Percentiles rank a stretch among this genome's conserved stretches.
phyloP scores from a whole-genome alignment of 257 asterid genomes.

The Scutellaria minor region DNA sequence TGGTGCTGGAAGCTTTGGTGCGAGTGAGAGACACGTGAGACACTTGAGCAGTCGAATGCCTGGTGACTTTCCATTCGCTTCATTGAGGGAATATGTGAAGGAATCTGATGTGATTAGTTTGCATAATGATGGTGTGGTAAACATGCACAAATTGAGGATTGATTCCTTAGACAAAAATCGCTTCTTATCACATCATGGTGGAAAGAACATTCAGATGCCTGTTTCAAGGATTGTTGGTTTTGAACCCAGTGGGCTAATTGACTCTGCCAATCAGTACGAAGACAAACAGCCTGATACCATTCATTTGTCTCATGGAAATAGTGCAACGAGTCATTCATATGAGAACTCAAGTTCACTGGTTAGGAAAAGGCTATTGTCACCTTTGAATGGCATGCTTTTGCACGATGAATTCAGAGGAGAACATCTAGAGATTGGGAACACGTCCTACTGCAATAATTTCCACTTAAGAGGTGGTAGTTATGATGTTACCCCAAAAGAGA shows the following conservation, averaged over 20 bases:
- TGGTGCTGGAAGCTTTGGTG: conserved; percentile 58
- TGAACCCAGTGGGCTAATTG: conserved; percentile 48
- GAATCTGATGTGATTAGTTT: conserved; percentile 48
- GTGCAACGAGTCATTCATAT: conserved; percentile 32
- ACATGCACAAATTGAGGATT: conserved; percentile 55
- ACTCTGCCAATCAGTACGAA: conserved; percentile 37
- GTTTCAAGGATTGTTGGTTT: conserved; percentile 83
- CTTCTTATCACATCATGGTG: conserved; percentile 46
- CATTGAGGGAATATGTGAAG: conserved; percentile 54
- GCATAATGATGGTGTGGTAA: conserved; percentile 55
- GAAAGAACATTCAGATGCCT: conserved; percentile 59
- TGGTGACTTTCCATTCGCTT: conserved; percentile 48
- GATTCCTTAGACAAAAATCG: conserved; percentile 49
- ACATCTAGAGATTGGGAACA: conserved; percentile 49
- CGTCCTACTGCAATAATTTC: conserved; percentile 35
- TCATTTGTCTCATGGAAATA: conserved; percentile 36
- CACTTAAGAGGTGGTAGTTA: conserved; percentile 35
- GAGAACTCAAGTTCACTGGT: conserved; percentile 55
- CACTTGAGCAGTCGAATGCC: conserved; percentile 37
- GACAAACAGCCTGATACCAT: conserved; percentile 41
- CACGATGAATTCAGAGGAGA: conserved; percentile 57
- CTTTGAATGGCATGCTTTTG: conserved; percentile 59
- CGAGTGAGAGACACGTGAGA: conserved; percentile 50
- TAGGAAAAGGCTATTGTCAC: conserved; percentile 71
- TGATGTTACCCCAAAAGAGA: conserved; percentile 51